A percentile compares a stretch with the other conserved stretches of the same genome.
Conservation (phyloP, 768 basidiomycete genomes). For the Agrocybe chaxingu region DNA sequence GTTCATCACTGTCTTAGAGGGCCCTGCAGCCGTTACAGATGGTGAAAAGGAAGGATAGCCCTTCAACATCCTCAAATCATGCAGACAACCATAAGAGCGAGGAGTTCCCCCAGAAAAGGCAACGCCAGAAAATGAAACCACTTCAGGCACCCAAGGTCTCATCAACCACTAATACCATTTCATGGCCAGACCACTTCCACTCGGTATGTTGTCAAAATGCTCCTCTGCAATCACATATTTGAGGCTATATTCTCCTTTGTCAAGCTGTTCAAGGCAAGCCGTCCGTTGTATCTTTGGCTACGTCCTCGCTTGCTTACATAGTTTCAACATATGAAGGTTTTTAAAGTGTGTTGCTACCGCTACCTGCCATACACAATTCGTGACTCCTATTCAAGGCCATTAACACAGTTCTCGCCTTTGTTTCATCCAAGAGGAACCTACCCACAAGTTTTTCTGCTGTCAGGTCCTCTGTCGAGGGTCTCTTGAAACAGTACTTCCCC, state of each 20-base stretch:
- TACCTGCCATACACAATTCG: not conserved
- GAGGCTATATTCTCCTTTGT: constrained; percentile 1
- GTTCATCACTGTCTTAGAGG: too few species aligned
- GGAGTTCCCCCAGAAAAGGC: not conserved
- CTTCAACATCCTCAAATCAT: too few species aligned
- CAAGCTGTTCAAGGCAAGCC: constrained; percentile 59
- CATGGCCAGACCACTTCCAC: constrained; percentile 68
- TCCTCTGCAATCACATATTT: not conserved
- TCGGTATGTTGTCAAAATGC: constrained; percentile 32
- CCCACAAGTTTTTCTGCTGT: constrained; percentile 78
- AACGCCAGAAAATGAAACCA: not conserved
- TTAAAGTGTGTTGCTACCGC: too few species aligned
- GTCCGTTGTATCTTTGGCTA: not conserved
- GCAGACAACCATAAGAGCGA: too few species aligned
- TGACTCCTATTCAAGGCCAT: constrained; percentile 55
- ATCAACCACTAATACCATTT: constrained; percentile 22
- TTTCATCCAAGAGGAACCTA: constrained; percentile 76
- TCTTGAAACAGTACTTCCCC: constrained; percentile 63
- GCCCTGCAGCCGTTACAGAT: too few species aligned
- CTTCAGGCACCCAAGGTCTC: not conserved
- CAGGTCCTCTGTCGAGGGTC: constrained; percentile 73
- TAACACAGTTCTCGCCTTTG: constrained; percentile 86
- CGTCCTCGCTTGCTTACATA: not conserved
- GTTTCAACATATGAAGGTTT: constrained; percentile 15
- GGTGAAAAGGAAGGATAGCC: too few species aligned